Conservation (phyloP, 2,329 filamentous ascomycete genomes). For the Fusarium pilosicola region DNA sequence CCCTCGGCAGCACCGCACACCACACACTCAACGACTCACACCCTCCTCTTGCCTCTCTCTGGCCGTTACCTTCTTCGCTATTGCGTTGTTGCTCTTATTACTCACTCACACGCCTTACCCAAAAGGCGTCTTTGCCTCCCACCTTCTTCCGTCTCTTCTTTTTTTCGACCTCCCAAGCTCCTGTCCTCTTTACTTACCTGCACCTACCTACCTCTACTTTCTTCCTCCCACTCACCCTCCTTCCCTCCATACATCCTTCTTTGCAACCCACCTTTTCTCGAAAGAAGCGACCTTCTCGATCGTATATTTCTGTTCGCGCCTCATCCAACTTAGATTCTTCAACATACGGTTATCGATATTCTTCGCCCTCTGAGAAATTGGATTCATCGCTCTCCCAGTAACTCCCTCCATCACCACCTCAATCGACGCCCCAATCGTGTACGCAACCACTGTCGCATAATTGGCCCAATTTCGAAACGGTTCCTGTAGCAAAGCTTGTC, state of each 20-base stretch:
- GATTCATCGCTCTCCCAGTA: constrained; percentile 11
- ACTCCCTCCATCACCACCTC: constrained; percentile 10
- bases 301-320: constrained; percentile 13
- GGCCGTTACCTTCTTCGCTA: constrained; percentile 25
- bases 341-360: constrained; percentile 8
- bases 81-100: constrained; percentile 39
- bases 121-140: constrained; percentile 44
- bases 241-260: constrained; percentile 25
- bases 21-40: constrained; percentile 38
- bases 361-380: background rate
- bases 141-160: constrained; percentile 41
- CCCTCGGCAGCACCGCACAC: constrained; percentile 38
- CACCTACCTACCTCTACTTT: constrained; percentile 22
- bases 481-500: constrained; percentile 41
- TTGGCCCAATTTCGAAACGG: constrained; percentile 41
- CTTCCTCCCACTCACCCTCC: constrained; percentile 24
- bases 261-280: constrained; percentile 29
- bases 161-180: constrained; percentile 32
- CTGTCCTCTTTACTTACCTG: constrained; percentile 32
- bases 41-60: constrained; percentile 38
- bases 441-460: constrained; percentile 35
- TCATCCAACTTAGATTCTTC: constrained; percentile 15
- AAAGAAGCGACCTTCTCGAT: constrained; percentile 14
- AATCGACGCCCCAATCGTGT: constrained; percentile 38
- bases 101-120: constrained; percentile 42